Evolutionary conservation across 2,329 filamentous ascomycete genomes (phyloP).

Genomic region (Uncinocarpus reesii): DNA sequence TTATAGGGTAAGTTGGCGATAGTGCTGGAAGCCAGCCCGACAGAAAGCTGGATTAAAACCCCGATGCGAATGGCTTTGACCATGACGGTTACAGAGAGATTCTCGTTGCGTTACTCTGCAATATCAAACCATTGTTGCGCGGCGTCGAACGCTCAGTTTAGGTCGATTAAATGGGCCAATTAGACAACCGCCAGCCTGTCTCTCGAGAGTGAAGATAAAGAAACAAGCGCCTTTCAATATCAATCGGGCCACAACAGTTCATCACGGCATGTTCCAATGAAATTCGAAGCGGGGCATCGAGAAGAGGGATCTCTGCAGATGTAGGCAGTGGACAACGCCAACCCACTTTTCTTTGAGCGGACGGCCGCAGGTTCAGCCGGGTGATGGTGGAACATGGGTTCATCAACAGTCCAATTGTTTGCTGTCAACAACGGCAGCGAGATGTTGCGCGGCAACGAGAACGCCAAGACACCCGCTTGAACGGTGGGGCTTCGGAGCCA

Average conservation of each 20-base stretch:
- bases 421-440: slow-evolving; percentile 5
- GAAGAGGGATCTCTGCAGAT: not conserved
- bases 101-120: not conserved
- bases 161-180: not conserved
- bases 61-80: slow-evolving; percentile 7
- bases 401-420: slow-evolving; percentile 10
- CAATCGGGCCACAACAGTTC: too few species aligned
- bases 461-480: slow-evolving; percentile 3
- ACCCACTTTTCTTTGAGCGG: not conserved
- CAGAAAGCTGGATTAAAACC: slow-evolving; percentile 7
- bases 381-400: not conserved
- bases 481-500: not conserved
- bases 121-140: slow-evolving; percentile 5
- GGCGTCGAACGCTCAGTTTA: not conserved
- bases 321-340: not conserved
- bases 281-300: not conserved
- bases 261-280: not conserved
- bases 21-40: not conserved
- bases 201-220: too few species aligned
- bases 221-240: too few species aligned
- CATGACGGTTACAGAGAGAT: slow-evolving; percentile 10
- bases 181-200: not conserved
- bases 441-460: slow-evolving; percentile 11
- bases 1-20: slow-evolving; percentile 15
- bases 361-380: not conserved